Evolutionary conservation across 306 rosid species (phyloP).

Genomic region (Fagus sylvatica): DNA sequence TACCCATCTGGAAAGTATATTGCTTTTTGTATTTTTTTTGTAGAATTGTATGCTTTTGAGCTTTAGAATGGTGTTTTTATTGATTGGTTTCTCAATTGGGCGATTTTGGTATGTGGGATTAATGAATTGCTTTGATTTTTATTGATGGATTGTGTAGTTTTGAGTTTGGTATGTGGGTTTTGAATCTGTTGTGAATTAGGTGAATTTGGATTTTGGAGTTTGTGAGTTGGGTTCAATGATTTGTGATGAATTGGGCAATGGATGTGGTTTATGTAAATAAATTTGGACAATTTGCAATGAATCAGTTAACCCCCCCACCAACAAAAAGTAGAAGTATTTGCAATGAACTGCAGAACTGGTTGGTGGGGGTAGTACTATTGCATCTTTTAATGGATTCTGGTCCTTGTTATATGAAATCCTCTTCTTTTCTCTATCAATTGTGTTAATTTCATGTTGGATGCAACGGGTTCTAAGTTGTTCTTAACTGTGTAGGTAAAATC

Average conservation of each 20-base stretch:
- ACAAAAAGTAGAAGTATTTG: too few relatives aligned
- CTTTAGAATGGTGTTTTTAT: background rate
- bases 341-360: background rate
- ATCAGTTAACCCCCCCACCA: background rate
- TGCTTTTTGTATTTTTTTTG: conserved; percentile 10
- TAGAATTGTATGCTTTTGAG: background rate
- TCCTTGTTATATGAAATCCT: background rate
- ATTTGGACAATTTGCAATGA: conserved; percentile 23
- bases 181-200: background rate
- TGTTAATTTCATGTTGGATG: conserved; percentile 21
- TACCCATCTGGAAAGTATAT: conserved; percentile 30
- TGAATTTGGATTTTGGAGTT: conserved; percentile 15
- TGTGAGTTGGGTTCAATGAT: conserved; percentile 7
- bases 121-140: conserved; percentile 24
- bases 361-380: background rate
- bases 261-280: background rate
- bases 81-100: conserved; percentile 27
- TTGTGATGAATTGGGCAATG: background rate
- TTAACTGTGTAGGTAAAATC: conserved; percentile 67
- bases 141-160: conserved; percentile 2
- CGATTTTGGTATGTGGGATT: conserved; percentile 14
- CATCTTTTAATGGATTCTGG: background rate
- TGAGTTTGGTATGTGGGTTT: background rate
- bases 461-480: conserved; percentile 16
- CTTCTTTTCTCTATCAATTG: background rate